phyloP scores from a whole-genome alignment of 805 yeast species.

The Saccharomycopsis oosterbeekiorum region DNA sequence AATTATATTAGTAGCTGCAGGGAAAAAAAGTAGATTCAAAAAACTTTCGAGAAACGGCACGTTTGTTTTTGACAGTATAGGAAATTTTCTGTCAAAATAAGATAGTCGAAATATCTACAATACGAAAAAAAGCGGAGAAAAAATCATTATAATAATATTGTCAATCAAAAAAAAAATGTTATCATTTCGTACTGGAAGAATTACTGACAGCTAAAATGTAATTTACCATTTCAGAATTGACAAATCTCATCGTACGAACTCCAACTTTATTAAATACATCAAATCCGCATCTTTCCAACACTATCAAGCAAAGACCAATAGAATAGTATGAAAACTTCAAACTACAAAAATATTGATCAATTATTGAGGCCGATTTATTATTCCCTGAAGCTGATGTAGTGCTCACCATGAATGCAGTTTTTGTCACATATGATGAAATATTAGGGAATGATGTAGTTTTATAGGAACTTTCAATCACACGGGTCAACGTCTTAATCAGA shows the following conservation, averaged over 20 bases:
- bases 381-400: not conserved
- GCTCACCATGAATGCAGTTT: not conserved
- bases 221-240: slow-evolving; percentile 1
- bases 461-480: not conserved
- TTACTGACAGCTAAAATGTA: not conserved
- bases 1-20: not conserved
- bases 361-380: not conserved
- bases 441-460: not conserved
- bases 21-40: too few species aligned
- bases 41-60: not conserved
- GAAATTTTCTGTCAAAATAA: not conserved
- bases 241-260: not conserved
- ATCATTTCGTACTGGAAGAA: not conserved
- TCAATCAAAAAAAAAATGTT: not conserved
- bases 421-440: not conserved
- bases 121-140: too few species aligned
- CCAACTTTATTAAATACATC: not conserved
- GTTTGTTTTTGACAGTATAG: not conserved
- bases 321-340: not conserved
- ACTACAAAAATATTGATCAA: not conserved
- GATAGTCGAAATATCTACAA: not conserved
- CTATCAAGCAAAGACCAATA: not conserved
- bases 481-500: not conserved
- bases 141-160: too few species aligned
- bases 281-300: not conserved